Evolutionary conservation across 805 yeast genomes (phyloP).

Genomic region (Candida incommunis): DNA sequence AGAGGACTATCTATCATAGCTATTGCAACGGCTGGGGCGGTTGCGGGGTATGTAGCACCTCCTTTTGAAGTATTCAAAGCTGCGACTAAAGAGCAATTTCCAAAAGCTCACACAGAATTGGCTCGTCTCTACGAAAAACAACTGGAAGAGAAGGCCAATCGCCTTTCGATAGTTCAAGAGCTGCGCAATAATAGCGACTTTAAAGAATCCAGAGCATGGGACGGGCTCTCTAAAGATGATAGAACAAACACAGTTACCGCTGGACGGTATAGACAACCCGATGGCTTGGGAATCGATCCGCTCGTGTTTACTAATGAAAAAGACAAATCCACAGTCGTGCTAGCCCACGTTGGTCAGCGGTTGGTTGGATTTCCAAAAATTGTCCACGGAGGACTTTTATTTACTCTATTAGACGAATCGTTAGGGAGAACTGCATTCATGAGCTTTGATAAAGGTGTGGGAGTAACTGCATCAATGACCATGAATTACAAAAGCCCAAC

Average conservation of each 20-base stretch:
- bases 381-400: neutral
- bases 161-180: neutral
- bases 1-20: neutral
- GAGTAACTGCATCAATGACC: neutral
- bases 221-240: neutral
- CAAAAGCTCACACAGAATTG: neutral
- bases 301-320: neutral
- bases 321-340: neutral
- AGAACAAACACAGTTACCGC: neutral
- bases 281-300: neutral
- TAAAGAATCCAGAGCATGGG: neutral
- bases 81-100: neutral
- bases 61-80: constrained; percentile 1
- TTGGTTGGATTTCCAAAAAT: neutral
- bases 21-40: neutral
- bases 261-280: neutral
- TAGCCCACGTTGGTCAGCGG: neutral
- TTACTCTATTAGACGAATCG: neutral
- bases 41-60: neutral
- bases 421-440: constrained; percentile 1
- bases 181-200: neutral
- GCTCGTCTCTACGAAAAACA: neutral
- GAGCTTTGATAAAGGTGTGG: neutral
- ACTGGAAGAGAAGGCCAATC: neutral
- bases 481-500: neutral